Conservation (phyloP, 768 basidiomycete species). For the Chalciporus pseudorubinellus region DNA sequence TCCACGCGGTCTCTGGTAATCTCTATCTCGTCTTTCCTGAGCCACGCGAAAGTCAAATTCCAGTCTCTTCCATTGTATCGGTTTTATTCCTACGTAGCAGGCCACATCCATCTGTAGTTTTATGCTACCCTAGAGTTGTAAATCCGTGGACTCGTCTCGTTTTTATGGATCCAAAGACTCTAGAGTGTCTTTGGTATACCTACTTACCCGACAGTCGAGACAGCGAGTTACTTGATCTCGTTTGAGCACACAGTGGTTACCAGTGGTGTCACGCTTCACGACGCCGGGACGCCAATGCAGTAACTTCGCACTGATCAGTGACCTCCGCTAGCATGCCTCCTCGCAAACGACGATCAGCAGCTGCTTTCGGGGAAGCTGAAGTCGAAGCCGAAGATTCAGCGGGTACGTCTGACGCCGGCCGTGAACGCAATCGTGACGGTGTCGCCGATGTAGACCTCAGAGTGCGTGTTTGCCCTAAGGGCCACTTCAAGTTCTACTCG, state of each 20-base stretch:
- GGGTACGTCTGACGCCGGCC: conserved; percentile 25
- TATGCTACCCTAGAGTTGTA: conserved; percentile 13
- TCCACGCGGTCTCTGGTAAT: conserved; percentile 10
- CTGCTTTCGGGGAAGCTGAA: conserved; percentile 42
- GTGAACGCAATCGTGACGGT: conserved; percentile 26
- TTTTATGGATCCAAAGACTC: neutral
- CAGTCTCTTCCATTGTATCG: conserved; percentile 13
- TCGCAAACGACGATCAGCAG: neutral
- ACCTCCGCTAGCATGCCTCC: neutral
- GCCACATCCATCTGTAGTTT: conserved; percentile 9
- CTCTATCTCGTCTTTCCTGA: conserved; percentile 9
- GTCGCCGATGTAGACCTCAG: conserved; percentile 7
- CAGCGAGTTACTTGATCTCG: no score
- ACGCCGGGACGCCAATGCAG: no score
- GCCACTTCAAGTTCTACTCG: neutral
- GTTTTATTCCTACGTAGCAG: conserved; percentile 8
- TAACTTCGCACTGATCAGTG: no score
- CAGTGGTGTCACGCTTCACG: no score
- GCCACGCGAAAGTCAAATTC: conserved; percentile 7
- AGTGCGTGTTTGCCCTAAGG: conserved; percentile 9
- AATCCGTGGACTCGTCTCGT: conserved; percentile 10
- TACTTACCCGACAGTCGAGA: no score
- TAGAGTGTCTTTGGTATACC: neutral
- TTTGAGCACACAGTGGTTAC: no score
- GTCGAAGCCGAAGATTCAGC: conserved; percentile 19